phyloP scores from a whole-genome alignment of 768 basidiomycete species.

The Mycena vulgaris region DNA sequence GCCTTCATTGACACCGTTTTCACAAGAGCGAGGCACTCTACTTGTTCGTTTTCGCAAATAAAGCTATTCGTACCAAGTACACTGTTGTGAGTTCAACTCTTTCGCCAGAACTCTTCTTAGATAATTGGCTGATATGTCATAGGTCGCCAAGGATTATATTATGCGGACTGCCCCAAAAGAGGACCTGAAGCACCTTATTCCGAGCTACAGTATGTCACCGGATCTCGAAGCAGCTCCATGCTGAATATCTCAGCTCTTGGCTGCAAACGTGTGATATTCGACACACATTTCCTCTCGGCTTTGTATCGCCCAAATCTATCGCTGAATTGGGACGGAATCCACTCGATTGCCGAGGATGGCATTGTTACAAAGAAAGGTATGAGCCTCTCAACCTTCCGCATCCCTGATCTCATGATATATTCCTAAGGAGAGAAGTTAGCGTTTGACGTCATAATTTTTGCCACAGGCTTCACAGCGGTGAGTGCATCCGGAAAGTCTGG shows the following conservation, averaged over 20 bases:
- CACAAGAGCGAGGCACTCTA: conserved; percentile 28
- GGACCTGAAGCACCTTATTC: conserved; percentile 62
- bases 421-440: conserved; percentile 59
- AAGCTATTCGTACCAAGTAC: conserved; percentile 28
- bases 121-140: neutral
- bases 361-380: conserved; percentile 21
- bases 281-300: conserved; percentile 3
- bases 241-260: conserved; percentile 1
- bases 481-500: conserved; percentile 33
- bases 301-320: conserved; percentile 14
- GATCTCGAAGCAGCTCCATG: neutral
- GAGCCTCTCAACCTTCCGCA: neutral
- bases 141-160: conserved; percentile 53
- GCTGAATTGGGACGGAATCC: conserved; percentile 24
- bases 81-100: conserved; percentile 40
- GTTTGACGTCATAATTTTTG: conserved; percentile 72
- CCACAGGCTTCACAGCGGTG: conserved; percentile 68
- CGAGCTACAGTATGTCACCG: conserved; percentile 58
- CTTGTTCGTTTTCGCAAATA: conserved; percentile 15
- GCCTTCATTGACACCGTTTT: neutral
- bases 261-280: conserved; percentile 20
- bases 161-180: conserved; percentile 57
- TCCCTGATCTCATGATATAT: neutral
- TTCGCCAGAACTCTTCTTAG: neutral
- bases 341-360: conserved; percentile 1